Conservation (phyloP, 2,329 filamentous ascomycete species). For the Stagonosporopsis cucurbitacearum region DNA sequence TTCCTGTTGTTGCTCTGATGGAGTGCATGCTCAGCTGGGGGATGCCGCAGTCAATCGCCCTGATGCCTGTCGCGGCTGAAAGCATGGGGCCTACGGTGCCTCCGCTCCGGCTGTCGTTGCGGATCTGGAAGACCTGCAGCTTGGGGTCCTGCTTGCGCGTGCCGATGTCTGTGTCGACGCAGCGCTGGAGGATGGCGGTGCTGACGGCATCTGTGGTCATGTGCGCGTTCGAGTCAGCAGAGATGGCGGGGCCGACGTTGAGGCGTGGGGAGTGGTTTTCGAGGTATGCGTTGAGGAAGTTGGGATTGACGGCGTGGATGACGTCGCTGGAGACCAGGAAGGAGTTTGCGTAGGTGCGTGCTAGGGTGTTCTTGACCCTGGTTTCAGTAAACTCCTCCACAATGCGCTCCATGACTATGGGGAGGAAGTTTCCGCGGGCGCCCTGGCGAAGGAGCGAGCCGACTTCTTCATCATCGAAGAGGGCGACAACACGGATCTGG, state of each 20-base stretch:
- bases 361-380: constrained; percentile 63
- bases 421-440: constrained; percentile 86
- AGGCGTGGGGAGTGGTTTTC: constrained; percentile 84
- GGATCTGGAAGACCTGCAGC: constrained; percentile 90
- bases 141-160: constrained; percentile 54
- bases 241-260: constrained; percentile 84
- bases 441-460: constrained; percentile 90
- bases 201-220: constrained; percentile 95
- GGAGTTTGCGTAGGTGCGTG: constrained; percentile 86
- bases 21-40: constrained; percentile 94
- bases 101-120: constrained; percentile 87
- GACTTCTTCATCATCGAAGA: constrained; percentile 98
- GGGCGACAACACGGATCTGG: constrained; percentile 87
- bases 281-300: constrained; percentile 85
- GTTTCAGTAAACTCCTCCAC: constrained; percentile 68
- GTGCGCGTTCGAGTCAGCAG: constrained; percentile 86
- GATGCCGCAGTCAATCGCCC: constrained; percentile 86
- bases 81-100: constrained; percentile 96
- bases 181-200: constrained; percentile 77
- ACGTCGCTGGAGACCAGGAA: constrained; percentile 95
- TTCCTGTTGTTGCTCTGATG: constrained; percentile 86
- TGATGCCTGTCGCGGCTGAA: constrained; percentile 78
- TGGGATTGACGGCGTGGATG: constrained; percentile 91
- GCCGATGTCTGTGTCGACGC: constrained; percentile 69
- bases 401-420: constrained; percentile 78